phyloP scores from a whole-genome alignment of 306 rosid genomes.

The Quillaja saponaria region DNA sequence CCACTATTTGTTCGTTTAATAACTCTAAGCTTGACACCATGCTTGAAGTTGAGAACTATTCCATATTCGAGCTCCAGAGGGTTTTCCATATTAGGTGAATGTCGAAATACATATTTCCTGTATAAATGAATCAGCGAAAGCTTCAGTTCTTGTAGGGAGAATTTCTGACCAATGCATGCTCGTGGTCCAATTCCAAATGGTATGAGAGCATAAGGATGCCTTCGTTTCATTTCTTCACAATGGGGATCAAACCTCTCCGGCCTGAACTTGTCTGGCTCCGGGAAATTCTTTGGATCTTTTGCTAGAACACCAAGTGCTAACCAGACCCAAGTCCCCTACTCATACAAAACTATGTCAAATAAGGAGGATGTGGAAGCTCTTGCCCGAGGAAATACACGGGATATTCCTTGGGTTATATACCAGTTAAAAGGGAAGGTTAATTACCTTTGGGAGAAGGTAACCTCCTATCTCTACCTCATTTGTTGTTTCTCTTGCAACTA shows the following conservation, averaged over 20 bases:
- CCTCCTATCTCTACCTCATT: constrained; percentile 83
- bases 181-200: constrained; percentile 95
- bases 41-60: constrained; percentile 82
- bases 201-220: constrained; percentile 84
- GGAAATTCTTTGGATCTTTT: constrained; percentile 77
- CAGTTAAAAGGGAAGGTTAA: neutral
- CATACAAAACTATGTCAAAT: constrained; percentile 16
- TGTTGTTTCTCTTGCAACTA: constrained; percentile 90
- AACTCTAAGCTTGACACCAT: constrained; percentile 72
- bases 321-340: constrained; percentile 99
- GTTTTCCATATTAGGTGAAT: constrained; percentile 75
- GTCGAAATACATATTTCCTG: constrained; percentile 70
- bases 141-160: constrained; percentile 76
- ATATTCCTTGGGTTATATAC: neutral
- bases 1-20: constrained; percentile 39
- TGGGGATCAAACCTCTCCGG: constrained; percentile 91
- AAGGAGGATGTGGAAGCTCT: neutral
- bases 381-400: neutral
- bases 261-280: constrained; percentile 89
- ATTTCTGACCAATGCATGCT: constrained; percentile 86
- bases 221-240: constrained; percentile 65
- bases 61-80: constrained; percentile 86
- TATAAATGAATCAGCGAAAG: constrained; percentile 81
- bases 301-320: constrained; percentile 85
- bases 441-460: constrained; percentile 88